These are phyloP conservation scores for Leishmania lainsoni DNA, from an alignment of 208 protist species.

Conservation along the genomic window DNA sequence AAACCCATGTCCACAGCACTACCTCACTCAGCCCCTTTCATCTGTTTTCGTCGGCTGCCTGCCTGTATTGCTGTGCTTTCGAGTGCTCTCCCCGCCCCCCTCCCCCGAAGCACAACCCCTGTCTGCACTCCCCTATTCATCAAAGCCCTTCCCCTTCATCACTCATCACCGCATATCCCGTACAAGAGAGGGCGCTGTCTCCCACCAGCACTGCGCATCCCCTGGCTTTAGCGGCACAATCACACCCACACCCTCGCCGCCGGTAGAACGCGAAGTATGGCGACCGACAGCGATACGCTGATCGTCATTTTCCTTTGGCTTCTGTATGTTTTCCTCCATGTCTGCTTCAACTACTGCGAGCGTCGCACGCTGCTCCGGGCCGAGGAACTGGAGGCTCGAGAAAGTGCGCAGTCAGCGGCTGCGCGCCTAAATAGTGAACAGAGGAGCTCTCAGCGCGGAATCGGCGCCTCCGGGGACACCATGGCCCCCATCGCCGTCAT, in stretches of 20 bases:
- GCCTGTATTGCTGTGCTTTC: background rate
- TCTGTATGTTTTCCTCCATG: slow-evolving; percentile 7
- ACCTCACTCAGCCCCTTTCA: background rate
- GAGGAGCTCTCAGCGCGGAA: background rate
- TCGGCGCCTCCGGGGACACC: background rate
- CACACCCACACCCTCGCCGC: background rate
- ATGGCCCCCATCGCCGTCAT: background rate
- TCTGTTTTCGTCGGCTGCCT: background rate
- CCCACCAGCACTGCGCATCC: background rate
- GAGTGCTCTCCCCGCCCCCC: background rate
- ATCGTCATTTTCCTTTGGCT: slow-evolving; percentile 16
- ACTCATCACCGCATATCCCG: background rate
- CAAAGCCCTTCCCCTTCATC: background rate
- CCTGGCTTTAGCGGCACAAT: background rate
- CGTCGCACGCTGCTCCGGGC: background rate
- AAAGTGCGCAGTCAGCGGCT: background rate
- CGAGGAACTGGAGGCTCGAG: background rate
- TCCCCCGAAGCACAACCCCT: background rate
- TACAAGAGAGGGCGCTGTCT: background rate
- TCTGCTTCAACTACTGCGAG: slow-evolving; percentile 13
- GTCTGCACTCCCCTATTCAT: background rate
- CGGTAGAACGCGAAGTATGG: background rate
- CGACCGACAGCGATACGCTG: background rate
- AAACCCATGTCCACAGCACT: background rate
- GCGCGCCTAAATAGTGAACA: background rate